phyloP scores from a whole-genome alignment of 495 filamentous ascomycete species.

The Penicillium canescens region DNA sequence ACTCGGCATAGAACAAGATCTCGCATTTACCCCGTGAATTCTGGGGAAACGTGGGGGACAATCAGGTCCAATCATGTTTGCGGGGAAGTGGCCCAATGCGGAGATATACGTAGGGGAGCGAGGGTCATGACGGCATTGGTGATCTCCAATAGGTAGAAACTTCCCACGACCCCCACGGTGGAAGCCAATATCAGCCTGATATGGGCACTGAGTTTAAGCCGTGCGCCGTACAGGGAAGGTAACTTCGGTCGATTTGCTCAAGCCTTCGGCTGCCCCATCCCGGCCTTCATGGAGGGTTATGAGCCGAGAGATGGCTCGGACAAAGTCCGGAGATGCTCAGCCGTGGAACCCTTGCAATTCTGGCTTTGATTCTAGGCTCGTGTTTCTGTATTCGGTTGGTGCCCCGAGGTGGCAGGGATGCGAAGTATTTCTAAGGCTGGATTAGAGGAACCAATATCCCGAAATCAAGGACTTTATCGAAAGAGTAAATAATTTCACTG shows the following conservation, averaged over 20 bases:
- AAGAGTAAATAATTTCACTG: too few relatives aligned
- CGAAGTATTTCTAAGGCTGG: too few relatives aligned
- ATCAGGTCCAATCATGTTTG: not conserved
- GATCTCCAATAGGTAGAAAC: not conserved
- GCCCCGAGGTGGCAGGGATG: not conserved
- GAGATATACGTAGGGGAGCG: not conserved
- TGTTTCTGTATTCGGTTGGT: not conserved
- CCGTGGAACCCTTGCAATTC: not conserved
- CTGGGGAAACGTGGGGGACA: conserved; percentile 11
- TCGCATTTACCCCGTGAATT: conserved; percentile 3
- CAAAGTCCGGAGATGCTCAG: conserved; percentile 2
- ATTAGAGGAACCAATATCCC: too few relatives aligned
- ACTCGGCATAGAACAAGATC: not conserved
- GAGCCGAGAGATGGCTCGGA: not conserved
- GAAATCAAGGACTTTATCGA: too few relatives aligned
- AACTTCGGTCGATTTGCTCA: not conserved
- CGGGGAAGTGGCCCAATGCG: conserved; percentile 2
- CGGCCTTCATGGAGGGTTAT: not conserved
- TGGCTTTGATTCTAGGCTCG: not conserved
- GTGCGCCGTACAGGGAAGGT: not conserved
- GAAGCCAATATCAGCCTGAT: not conserved
- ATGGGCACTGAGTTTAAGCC: not conserved
- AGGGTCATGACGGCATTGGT: not conserved
- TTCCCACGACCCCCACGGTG: conserved; percentile 1
- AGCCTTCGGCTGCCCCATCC: not conserved